These are phyloP conservation scores for Torulaspora quercuum DNA, from an alignment of 805 yeast species.

Conservation along the genomic window DNA sequence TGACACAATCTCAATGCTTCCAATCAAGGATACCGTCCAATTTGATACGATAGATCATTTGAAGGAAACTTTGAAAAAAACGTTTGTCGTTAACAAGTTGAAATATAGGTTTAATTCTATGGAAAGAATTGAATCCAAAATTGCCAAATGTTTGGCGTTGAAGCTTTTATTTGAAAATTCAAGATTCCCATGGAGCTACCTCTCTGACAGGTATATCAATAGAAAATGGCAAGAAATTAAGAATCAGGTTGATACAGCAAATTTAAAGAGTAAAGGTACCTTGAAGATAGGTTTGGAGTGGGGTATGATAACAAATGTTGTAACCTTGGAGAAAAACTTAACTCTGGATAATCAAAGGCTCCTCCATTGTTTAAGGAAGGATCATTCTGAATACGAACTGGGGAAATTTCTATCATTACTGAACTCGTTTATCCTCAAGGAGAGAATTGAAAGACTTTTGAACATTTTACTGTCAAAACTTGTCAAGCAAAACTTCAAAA, in stretches of 20 bases:
- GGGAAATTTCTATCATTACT: slow-evolving; percentile 19
- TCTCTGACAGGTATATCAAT: slow-evolving; percentile 11
- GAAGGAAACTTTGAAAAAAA: slow-evolving; percentile 20
- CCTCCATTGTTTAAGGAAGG: slow-evolving; percentile 19
- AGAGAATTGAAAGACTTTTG: slow-evolving; percentile 12
- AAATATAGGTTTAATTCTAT: slow-evolving; percentile 21
- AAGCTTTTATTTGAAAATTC: slow-evolving; percentile 18
- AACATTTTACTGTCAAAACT: slow-evolving; percentile 10
- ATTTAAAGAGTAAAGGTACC: slow-evolving; percentile 29
- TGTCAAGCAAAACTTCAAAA: slow-evolving; percentile 21
- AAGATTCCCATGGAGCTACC: slow-evolving; percentile 19
- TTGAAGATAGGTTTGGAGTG: slow-evolving; percentile 26
- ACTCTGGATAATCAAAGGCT: slow-evolving; percentile 31
- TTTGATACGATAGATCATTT: slow-evolving; percentile 15
- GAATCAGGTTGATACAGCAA: slow-evolving; percentile 23
- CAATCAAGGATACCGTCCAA: slow-evolving; percentile 20
- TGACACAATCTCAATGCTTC: slow-evolving; percentile 10
- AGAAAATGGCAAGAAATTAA: slow-evolving; percentile 21
- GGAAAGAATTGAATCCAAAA: slow-evolving; percentile 23
- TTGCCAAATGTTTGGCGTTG: slow-evolving; percentile 27
- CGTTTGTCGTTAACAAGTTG: slow-evolving; percentile 20
- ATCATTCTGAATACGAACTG: slow-evolving; percentile 16
- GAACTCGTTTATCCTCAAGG: slow-evolving; percentile 14
- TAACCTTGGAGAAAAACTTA: slow-evolving; percentile 24
- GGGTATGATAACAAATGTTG: slow-evolving; percentile 28